Evolutionary conservation across 148 eudicot genomes (phyloP), one percentile per base, ranked within the genome.

Genomic region (Vaccinium myrtillus): DNA sequence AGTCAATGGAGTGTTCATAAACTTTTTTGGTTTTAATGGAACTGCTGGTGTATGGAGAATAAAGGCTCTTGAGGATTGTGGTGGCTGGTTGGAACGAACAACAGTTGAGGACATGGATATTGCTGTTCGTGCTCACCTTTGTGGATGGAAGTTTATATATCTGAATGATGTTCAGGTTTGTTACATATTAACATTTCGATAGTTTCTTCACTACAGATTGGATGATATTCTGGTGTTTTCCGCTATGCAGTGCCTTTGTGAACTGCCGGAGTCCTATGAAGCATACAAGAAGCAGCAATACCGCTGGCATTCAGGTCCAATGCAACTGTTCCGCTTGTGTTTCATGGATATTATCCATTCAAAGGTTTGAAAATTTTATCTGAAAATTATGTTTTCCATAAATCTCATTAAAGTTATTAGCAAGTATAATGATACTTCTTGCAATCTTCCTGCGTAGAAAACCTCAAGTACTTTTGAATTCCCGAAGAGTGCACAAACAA

Each of bases 1-100:
- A 87, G 99, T 96, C n/a, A 96, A 96, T 87, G 95, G 99, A 82
- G 88, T 91, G 79, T 96, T 96, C 87, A 89, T 94, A 75, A 94
- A 95, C 88, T 96, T 96, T 85, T 96, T 96, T 88, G 99, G 99
- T 84, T 96, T 94, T 86, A 96, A 96, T 87, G 99, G 99, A 84
- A 96, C 99, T 86, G 98, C 99, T 90, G 99, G 99, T 87, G 98
- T 96, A 67, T 96, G 99, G 99, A 94, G 97, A 88, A 93, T 93
- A 55, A 93, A 93, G 87, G 99, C 99, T 78, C 87, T 96, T 39
- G 97, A 96, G 90, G 99, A 96, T 15, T 96, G 94, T 78, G 99
- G 99, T 86, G 98, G 99, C 83, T 96, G 99, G 99, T 87, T 93
- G 46, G 99, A 96, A 32, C 86, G 99, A 75, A 96, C 99, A 65